phyloP scores from a whole-genome alignment of 2,329 filamentous ascomycete species.

The Ustulina deusta region DNA sequence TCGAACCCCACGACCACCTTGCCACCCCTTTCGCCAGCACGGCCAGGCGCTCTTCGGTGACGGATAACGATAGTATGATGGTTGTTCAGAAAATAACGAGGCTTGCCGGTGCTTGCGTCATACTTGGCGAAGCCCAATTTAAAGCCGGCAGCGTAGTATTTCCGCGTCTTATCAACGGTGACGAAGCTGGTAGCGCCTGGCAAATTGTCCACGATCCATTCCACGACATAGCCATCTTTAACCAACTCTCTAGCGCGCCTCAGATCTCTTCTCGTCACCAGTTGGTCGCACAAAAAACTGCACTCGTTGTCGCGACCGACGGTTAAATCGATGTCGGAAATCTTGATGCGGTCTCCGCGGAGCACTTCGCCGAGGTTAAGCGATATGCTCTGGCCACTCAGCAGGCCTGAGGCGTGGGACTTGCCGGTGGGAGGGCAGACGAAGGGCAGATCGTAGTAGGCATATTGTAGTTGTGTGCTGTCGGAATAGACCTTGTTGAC shows the following conservation, averaged over 20 bases:
- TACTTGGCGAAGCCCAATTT: slow-evolving; percentile 84
- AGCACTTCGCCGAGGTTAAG: slow-evolving; percentile 90
- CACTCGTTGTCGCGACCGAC: slow-evolving; percentile 83
- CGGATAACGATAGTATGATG: slow-evolving; percentile 88
- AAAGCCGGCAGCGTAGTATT: slow-evolving; percentile 92
- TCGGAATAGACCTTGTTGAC: slow-evolving; percentile 95
- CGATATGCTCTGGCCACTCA: slow-evolving; percentile 81
- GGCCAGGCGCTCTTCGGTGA: slow-evolving; percentile 77
- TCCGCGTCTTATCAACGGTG: slow-evolving; percentile 83
- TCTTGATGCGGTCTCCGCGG: slow-evolving; percentile 85
- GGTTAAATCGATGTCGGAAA: slow-evolving; percentile 83
- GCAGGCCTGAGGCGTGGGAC: slow-evolving; percentile 73
- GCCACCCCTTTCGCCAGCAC: slow-evolving; percentile 74
- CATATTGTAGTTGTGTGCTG: slow-evolving; percentile 89
- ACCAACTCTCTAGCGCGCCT: slow-evolving; percentile 78
- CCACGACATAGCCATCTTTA: slow-evolving; percentile 82
- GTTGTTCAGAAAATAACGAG: slow-evolving; percentile 83
- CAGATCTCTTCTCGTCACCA: slow-evolving; percentile 73
- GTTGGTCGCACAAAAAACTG: slow-evolving; percentile 76
- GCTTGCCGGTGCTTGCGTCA: slow-evolving; percentile 68
- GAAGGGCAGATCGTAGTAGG: slow-evolving; percentile 89
- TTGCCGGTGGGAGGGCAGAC: slow-evolving; percentile 83
- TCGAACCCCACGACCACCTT: slow-evolving; percentile 91
- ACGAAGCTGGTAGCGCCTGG: slow-evolving; percentile 91
- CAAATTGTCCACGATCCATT: slow-evolving; percentile 94